Percentiles rank a stretch among this genome's conserved stretches.
These are phyloP conservation scores for Acacia melanoxylon DNA, from an alignment of 306 rosid genomes.

Conservation along the genomic window DNA sequence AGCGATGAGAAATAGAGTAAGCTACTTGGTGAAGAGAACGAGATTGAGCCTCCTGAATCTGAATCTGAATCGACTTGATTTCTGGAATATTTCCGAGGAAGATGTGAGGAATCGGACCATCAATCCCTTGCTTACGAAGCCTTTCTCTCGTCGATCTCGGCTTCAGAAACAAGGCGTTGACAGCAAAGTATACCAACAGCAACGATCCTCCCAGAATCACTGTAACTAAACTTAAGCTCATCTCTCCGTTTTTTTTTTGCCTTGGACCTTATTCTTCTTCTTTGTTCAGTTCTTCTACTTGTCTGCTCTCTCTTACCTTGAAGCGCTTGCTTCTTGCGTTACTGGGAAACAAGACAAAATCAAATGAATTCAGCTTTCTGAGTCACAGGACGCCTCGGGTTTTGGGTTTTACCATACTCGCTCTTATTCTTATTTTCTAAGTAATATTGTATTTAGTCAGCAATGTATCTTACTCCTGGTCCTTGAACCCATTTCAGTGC, in stretches of 20 bases:
- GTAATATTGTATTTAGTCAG: too few relatives aligned
- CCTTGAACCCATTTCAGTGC: too few relatives aligned
- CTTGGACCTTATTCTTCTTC: not conserved
- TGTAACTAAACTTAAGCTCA: not conserved
- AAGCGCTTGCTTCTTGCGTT: not conserved
- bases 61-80: slow-evolving; percentile 41
- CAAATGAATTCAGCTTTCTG: too few relatives aligned
- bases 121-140: slow-evolving; percentile 65
- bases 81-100: slow-evolving; percentile 60
- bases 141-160: slow-evolving; percentile 53
- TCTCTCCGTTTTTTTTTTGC: not conserved
- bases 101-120: slow-evolving; percentile 63
- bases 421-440: too few relatives aligned
- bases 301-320: too few relatives aligned
- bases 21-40: not conserved
- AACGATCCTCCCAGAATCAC: slow-evolving; percentile 38
- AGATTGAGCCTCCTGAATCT: slow-evolving; percentile 17
- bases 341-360: too few relatives aligned
- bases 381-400: too few relatives aligned
- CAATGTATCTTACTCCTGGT: too few relatives aligned
- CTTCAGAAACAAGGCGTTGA: slow-evolving; percentile 33
- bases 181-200: slow-evolving; percentile 23
- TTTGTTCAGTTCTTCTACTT: not conserved
- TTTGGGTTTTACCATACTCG: too few relatives aligned
- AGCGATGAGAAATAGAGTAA: slow-evolving; percentile 39